These are phyloP conservation scores for Diplotaxis tenuifolia DNA, from an alignment of 345 rosid genomes.

Conservation along the genomic window DNA sequence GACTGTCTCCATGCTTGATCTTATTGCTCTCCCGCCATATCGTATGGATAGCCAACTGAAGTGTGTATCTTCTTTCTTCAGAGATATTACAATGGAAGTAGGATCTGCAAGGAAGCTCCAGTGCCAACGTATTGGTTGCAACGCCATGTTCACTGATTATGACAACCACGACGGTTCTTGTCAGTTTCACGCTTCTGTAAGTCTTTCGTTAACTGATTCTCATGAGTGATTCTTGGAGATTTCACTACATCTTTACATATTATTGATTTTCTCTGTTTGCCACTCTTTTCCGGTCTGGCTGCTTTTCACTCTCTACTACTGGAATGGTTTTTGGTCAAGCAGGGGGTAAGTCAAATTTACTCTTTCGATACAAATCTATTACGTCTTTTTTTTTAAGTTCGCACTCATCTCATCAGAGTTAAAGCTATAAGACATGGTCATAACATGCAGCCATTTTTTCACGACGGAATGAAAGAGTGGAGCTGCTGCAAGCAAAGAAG, in stretches of 20 bases:
- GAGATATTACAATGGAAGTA: slow-evolving; percentile 40
- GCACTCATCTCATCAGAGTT: neutral
- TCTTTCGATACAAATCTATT: slow-evolving; percentile 8
- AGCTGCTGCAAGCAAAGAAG: slow-evolving; percentile 97
- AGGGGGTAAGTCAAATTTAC: slow-evolving; percentile 68
- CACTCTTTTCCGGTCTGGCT: slow-evolving; percentile 18
- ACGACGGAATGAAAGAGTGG: slow-evolving; percentile 97
- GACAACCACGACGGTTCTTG: slow-evolving; percentile 90
- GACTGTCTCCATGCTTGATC: too few species aligned
- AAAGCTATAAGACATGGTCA: slow-evolving; percentile 7
- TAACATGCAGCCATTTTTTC: slow-evolving; percentile 72
- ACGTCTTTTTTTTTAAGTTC: neutral
- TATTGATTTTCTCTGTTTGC: neutral
- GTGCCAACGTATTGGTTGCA: slow-evolving; percentile 93
- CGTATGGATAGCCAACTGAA: too few species aligned
- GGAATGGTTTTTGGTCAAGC: slow-evolving; percentile 22
- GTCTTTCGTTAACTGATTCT: too few species aligned
- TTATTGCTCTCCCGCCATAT: too few species aligned
- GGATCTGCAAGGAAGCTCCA: slow-evolving; percentile 42
- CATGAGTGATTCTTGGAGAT: too few species aligned
- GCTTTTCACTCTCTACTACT: neutral
- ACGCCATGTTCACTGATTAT: slow-evolving; percentile 71
- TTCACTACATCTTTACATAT: neutral
- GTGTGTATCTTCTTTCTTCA: too few species aligned
- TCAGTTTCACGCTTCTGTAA: slow-evolving; percentile 66